Conservation (phyloP, 164 flowering plant genomes). For the Magnolia kwangsiensis region DNA sequence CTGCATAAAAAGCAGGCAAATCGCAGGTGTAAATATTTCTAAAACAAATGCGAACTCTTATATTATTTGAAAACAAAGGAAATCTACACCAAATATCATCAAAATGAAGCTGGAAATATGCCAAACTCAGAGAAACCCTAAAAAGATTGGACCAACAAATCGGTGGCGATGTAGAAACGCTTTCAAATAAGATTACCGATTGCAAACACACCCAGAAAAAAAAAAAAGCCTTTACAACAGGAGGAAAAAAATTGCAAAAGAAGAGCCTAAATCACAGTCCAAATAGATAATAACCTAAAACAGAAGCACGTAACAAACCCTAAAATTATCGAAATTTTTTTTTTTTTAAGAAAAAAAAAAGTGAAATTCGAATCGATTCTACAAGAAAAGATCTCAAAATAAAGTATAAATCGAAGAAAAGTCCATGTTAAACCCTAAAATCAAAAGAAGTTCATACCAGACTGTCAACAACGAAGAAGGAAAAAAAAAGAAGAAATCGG, state of each 20-base stretch:
- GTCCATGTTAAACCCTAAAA: background rate
- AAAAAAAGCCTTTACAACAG: background rate
- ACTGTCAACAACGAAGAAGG: background rate
- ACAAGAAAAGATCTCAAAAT: background rate
- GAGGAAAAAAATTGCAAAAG: background rate
- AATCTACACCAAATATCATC: background rate
- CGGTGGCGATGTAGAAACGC: no score
- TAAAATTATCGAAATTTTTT: background rate
- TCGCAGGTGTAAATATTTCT: background rate
- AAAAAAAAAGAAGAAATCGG: background rate
- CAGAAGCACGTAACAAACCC: background rate
- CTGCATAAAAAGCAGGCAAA: background rate
- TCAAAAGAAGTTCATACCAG: background rate
- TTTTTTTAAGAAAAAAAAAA: background rate
- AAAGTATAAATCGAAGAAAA: constrained; percentile 2
- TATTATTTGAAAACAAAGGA: no score
- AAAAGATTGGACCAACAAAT: no score
- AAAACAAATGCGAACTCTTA: background rate
- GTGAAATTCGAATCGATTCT: background rate
- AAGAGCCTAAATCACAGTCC: background rate
- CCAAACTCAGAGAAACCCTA: background rate
- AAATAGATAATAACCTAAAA: background rate
- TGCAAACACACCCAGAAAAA: background rate
- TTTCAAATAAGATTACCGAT: background rate
- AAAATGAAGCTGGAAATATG: background rate